phyloP scores from a whole-genome alignment of 106 monocot species.

The Apostasia ramifera region DNA sequence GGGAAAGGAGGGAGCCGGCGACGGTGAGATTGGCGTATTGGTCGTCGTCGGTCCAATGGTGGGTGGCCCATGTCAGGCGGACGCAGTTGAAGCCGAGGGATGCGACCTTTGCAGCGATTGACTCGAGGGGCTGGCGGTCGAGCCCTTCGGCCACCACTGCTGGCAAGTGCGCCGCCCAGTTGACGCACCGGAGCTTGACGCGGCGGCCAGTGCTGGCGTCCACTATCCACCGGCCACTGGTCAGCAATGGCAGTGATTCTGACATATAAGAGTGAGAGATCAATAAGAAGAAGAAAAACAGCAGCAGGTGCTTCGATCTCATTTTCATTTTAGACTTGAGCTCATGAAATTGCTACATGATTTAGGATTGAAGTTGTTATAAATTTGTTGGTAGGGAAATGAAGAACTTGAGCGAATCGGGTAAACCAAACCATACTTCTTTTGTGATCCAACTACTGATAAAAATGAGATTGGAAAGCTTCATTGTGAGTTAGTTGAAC shows the following conservation, averaged over 20 bases:
- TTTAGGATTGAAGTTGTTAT: no score
- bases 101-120: slow-evolving; percentile 11
- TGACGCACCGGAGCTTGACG: slow-evolving; percentile 54
- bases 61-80: slow-evolving; percentile 43
- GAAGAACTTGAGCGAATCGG: no score
- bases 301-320: no score
- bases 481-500: no score
- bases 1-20: slow-evolving; percentile 14
- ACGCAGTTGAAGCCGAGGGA: slow-evolving; percentile 56
- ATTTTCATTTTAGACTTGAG: no score
- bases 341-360: no score
- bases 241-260: slow-evolving; percentile 28
- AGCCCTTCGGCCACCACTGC: slow-evolving; percentile 43
- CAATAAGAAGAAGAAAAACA: no score
- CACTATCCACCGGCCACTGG: slow-evolving; percentile 34
- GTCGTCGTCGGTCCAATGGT: slow-evolving; percentile 20
- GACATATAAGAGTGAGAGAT: neutral
- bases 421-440: no score
- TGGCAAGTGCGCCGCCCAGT: slow-evolving; percentile 58
- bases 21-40: slow-evolving; percentile 27
- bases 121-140: slow-evolving; percentile 19
- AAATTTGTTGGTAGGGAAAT: no score
- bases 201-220: slow-evolving; percentile 24
- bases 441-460: no score
- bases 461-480: no score